Conservation (phyloP, 2,329 filamentous ascomycete species). For the Cladophialophora immunda region DNA sequence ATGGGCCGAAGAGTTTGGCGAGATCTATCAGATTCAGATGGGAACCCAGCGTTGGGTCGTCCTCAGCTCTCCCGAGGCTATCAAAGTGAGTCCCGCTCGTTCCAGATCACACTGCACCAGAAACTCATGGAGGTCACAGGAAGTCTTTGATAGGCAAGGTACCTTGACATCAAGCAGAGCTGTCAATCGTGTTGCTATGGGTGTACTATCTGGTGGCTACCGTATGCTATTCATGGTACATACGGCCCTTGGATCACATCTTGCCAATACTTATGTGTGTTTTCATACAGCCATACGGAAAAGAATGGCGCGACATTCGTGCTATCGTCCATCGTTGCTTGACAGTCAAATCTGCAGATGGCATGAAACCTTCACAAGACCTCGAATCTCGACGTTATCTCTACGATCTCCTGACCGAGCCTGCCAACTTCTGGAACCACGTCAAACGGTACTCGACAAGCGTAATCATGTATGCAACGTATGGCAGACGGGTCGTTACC, state of each 20-base stretch:
- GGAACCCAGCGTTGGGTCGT: conserved; percentile 31
- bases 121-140: background rate
- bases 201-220: conserved; percentile 21
- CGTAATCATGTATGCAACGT: conserved; percentile 12
- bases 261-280: background rate
- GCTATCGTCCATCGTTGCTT: conserved; percentile 18
- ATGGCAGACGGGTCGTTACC: conserved; percentile 6
- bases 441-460: conserved; percentile 15
- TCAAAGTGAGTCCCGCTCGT: conserved; percentile 14
- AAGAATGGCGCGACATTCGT: conserved; percentile 18
- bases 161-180: conserved; percentile 16
- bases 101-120: conserved; percentile 2
- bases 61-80: conserved; percentile 20
- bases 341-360: conserved; percentile 18
- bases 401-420: conserved; percentile 11
- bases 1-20: conserved; percentile 35
- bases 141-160: conserved; percentile 16
- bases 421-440: conserved; percentile 16
- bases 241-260: background rate
- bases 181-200: conserved; percentile 15
- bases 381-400: conserved; percentile 16
- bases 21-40: conserved; percentile 32
- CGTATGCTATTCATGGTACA: conserved; percentile 26
- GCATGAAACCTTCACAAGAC: conserved; percentile 19
- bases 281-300: conserved; percentile 12